phyloP scores from a whole-genome alignment of 2,329 filamentous ascomycete genomes.

The Seiridium unicorne region DNA sequence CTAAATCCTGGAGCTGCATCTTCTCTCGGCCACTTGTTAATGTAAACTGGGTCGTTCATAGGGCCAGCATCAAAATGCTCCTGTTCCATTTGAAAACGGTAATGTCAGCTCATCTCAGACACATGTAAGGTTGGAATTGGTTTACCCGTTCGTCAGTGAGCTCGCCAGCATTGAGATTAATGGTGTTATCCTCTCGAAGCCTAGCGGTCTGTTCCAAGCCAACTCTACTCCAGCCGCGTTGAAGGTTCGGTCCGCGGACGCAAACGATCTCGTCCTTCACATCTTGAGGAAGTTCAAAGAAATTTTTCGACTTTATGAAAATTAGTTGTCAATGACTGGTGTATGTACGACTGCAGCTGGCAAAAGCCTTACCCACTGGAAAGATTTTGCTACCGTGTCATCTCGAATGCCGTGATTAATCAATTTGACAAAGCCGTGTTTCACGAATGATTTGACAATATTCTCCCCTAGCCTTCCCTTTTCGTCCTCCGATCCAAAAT shows the following conservation, averaged over 20 bases:
- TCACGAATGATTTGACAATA: background rate
- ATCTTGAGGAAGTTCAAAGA: background rate
- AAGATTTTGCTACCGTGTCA: background rate
- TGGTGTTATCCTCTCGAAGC: background rate
- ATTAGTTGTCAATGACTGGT: too few species aligned
- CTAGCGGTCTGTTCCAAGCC: background rate
- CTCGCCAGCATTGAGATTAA: background rate
- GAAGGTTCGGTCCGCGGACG: background rate
- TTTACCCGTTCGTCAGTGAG: too few species aligned
- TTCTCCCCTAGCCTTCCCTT: too few species aligned
- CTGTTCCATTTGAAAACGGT: background rate
- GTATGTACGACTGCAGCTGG: too few species aligned
- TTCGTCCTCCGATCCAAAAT: too few species aligned
- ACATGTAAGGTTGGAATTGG: too few species aligned
- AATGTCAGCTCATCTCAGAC: background rate
- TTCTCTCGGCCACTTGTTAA: background rate
- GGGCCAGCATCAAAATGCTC: constrained; percentile 3
- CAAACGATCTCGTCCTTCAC: background rate
- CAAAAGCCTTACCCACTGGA: background rate
- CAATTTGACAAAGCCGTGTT: constrained; percentile 1
- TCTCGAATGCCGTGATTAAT: background rate
- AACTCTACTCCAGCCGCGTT: background rate
- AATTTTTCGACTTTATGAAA: background rate
- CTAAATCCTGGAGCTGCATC: background rate
- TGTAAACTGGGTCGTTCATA: background rate